Evolutionary conservation across 106 monocot species (phyloP), one percentile per base, ranked within the genome.

Genomic region (Dendrobium chrysotoxum): DNA sequence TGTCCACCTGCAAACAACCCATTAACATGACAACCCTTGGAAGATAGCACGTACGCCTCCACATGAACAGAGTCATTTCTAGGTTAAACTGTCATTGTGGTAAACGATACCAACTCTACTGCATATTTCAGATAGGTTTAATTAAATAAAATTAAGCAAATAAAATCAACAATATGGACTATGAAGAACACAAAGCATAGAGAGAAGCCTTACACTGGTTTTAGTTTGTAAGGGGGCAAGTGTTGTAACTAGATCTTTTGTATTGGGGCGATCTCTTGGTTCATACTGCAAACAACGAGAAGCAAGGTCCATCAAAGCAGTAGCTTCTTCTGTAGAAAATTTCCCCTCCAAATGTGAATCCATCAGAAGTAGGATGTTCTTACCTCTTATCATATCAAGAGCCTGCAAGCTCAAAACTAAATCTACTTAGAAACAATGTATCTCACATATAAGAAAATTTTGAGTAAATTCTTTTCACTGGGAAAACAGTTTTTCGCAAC

Each of bases 281-380:
- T 99, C 98, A 83, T 91, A 95, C 78, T 99, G 98, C 77, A 99
- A 82, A 77, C 98, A 99, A 65, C 83, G 82, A 50, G 95, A 99
- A 47, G 95, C 98, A 76, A 98, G 91, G 40, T 88, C 91, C 35
- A 98, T 85, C 2, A 98, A 86, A 61, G 87, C 71, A 39, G 97
- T 98, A 44, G 97, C 97, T 73, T 91, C 94, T 84, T 94, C 97
- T 16, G 82, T 89, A 25, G 97, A 92, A 82, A 89, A 98, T 28
- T 92, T 94, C 13, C 97, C 94, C 41, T 94, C 97, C 81, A 98
- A 83, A 83, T 98, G 97, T 79, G 94, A 98, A 89, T 98, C 97
- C 97, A 98, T 92, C 58, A 98, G 45, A 26, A 93, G 71, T 38
- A 84, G 79, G 40, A 93, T 88, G 76, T 93, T 92, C 75, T 91